phyloP scores from a whole-genome alignment of 192 early-diverging fungal species.

The Nowakowskiella sp. region DNA sequence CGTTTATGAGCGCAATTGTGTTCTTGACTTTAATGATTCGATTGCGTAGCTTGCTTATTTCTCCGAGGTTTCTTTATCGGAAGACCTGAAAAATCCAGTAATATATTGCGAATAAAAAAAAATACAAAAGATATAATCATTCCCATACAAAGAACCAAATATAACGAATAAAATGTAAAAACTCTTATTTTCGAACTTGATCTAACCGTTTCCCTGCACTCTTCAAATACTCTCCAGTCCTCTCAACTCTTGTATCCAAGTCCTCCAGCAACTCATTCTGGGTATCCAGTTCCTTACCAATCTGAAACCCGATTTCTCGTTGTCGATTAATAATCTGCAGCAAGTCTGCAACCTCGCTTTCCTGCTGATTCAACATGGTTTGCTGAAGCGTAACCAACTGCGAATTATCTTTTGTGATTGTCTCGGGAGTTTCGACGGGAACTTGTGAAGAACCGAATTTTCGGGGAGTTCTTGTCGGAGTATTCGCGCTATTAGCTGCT shows the following conservation, averaged over 20 bases:
- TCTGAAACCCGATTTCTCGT: conserved; percentile 75
- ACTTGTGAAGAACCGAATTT: conserved; percentile 61
- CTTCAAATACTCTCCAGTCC: conserved; percentile 65
- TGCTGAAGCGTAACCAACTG: conserved; percentile 70
- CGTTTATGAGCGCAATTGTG: too few species aligned
- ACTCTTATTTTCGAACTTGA: too few species aligned
- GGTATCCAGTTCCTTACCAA: conserved; percentile 81
- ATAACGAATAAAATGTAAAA: too few species aligned
- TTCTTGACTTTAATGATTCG: too few species aligned
- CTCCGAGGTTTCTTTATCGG: too few species aligned
- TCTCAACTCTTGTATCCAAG: conserved; percentile 69
- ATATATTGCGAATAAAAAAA: too few species aligned
- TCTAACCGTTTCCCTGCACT: conserved; percentile 74
- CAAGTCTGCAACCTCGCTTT: conserved; percentile 67
- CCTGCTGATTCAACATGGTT: conserved; percentile 74
- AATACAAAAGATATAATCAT: too few species aligned
- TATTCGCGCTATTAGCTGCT: conserved; percentile 1
- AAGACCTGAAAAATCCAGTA: too few species aligned
- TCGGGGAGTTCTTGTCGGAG: conserved; percentile 35
- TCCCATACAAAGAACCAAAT: too few species aligned
- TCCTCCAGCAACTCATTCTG: conserved; percentile 86
- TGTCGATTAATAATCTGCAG: conserved; percentile 70
- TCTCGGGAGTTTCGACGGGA: conserved; percentile 72
- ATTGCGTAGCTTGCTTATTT: too few species aligned
- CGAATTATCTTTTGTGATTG: conserved; percentile 65